Conservation (phyloP, 306 rosid genomes). For the Pterocarpus santalinus region DNA sequence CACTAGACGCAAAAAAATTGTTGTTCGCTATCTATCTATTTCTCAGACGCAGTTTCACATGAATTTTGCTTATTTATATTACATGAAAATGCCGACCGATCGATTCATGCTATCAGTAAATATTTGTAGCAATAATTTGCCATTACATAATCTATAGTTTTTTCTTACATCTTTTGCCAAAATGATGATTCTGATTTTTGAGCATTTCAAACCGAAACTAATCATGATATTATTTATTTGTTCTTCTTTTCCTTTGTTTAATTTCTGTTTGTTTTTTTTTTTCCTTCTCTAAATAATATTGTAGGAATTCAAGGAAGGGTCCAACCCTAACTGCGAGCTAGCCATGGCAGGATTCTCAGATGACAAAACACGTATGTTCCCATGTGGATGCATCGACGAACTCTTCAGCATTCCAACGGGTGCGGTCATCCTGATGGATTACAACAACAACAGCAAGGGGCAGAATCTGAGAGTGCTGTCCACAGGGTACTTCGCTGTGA, state of each 20-base stretch:
- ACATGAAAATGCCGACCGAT: background rate
- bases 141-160: too few species aligned
- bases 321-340: background rate
- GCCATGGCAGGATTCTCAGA: background rate
- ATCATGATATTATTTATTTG: too few species aligned
- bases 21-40: background rate
- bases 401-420: background rate
- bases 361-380: background rate
- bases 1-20: background rate
- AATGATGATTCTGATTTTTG: too few species aligned
- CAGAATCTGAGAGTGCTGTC: background rate
- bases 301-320: background rate
- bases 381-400: background rate
- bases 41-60: background rate
- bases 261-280: too few species aligned
- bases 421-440: slow-evolving; percentile 5
- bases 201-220: too few species aligned
- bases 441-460: background rate
- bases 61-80: background rate
- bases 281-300: background rate
- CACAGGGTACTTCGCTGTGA: background rate
- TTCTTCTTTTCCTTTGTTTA: too few species aligned
- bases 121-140: too few species aligned
- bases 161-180: too few species aligned
- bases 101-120: background rate